Base-by-base conservation (phyloP, 495 filamentous ascomycete genomes). In the Trichoderma reesei region DNA sequence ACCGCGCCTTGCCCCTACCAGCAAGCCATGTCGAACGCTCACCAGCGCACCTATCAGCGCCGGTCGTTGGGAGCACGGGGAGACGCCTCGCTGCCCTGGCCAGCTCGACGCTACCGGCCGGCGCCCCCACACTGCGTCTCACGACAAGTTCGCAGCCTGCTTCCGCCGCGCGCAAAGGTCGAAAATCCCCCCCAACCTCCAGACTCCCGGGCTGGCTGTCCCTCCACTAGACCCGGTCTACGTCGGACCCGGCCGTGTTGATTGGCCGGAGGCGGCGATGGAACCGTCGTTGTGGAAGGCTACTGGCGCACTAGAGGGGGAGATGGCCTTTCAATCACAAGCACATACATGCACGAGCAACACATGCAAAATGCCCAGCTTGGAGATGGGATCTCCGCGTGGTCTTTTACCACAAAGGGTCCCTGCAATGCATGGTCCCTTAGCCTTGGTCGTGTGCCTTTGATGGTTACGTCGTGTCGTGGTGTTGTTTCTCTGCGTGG, bases 391-490 rank as follows among this genome's bases (percentile, higher is more conserved):
- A 56, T 56, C 51, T 56, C 34, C 51, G 51, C 51, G 51, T 56
- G 51, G 51, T 56, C 51, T 34, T 33, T 56, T 56, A 34, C 51
- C 51, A 56, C 51, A 33, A 33, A 56, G 51, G 51, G 51, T 34
- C 51, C 51, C 34, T 56, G 20, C 26, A 33, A 10, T 8, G 20
- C 26, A n/a, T 33, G 51, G 51, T 56, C 20, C 51, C 26, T 31
- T 56, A 56, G 51, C 26, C 44, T 56, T 56, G 51, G 51, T 56
- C 51, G 51, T 56, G 51, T 56, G 51, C 51, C 51, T 56, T 56
- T 56, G 20, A 33, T 34, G 16, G 31, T 34, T 56, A 13, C 51
- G 51, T 56, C 51, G 51, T 26, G 31, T 56, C 26, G 51, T 34
- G 48, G n/a, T 54, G 5, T 31, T 9, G 20, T 14, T 20, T 5